These are phyloP conservation scores for Alternaria metachromatica DNA, from an alignment of 2,329 filamentous ascomycete species.

Conservation along the genomic window DNA sequence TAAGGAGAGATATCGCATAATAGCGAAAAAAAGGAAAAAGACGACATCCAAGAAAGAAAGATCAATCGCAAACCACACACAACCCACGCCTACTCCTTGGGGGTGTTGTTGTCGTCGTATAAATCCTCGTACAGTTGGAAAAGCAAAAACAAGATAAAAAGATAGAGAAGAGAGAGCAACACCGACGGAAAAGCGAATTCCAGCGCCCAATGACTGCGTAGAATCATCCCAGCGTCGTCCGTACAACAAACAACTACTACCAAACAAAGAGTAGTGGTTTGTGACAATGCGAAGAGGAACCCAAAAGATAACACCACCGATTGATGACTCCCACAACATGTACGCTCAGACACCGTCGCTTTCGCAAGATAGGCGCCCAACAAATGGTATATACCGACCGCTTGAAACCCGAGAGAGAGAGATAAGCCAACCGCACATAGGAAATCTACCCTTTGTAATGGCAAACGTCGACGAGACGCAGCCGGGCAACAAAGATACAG, in stretches of 20 bases:
- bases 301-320: conserved; percentile 3
- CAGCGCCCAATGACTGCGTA: conserved; percentile 43
- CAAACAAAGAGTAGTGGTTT: not conserved
- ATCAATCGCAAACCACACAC: conserved; percentile 21
- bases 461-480: conserved; percentile 22
- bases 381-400: conserved; percentile 52
- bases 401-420: conserved; percentile 29
- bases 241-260: not conserved
- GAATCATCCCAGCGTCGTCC: conserved; percentile 50
- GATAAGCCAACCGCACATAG: conserved; percentile 45
- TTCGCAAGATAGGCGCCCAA: conserved; percentile 46
- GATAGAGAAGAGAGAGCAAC: conserved; percentile 1
- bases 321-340: conserved; percentile 31
- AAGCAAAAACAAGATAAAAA: conserved; percentile 15
- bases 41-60: conserved; percentile 38
- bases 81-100: conserved; percentile 14
- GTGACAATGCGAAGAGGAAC: conserved; percentile 45
- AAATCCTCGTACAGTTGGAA: conserved; percentile 46
- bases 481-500: conserved; percentile 44
- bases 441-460: conserved; percentile 50
- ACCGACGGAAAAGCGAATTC: conserved; percentile 28
- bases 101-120: conserved; percentile 23
- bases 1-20: conserved; percentile 6
- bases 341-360: conserved; percentile 46
- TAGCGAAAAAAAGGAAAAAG: conserved; percentile 26